Percentiles rank a stretch among this genome's conserved stretches.
phyloP scores from a whole-genome alignment of 208 protist genomes.

The Leishmania aethiopica region DNA sequence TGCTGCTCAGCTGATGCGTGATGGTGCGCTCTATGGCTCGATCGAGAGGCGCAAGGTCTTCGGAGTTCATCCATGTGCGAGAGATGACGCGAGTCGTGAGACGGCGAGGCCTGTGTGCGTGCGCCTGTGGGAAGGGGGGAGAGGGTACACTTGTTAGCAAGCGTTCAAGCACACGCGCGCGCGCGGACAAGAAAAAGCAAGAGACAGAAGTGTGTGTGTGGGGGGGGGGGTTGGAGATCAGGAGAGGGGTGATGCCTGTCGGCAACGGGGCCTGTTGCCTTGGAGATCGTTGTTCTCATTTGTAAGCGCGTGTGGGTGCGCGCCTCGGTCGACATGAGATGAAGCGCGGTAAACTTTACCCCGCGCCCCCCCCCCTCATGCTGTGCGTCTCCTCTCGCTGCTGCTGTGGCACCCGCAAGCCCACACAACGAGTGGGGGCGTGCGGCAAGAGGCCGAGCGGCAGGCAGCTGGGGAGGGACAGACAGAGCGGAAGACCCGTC shows the following conservation, averaged over 20 bases:
- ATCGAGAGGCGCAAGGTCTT: not conserved
- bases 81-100: not conserved
- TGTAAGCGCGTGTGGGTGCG: not conserved
- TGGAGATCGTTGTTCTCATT: not conserved
- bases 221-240: not conserved
- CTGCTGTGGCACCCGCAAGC: not conserved
- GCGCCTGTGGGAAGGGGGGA: not conserved
- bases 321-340: too few relatives aligned
- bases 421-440: not conserved
- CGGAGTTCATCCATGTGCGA: conserved; percentile 2
- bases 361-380: not conserved
- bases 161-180: not conserved
- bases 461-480: not conserved
- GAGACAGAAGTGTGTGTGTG: not conserved
- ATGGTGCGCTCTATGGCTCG: conserved; percentile 7
- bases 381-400: not conserved
- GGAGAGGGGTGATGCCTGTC: not conserved
- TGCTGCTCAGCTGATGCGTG: not conserved
- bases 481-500: not conserved
- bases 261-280: not conserved
- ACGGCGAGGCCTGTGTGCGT: not conserved
- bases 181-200: not conserved
- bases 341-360: not conserved
- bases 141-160: not conserved
- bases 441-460: not conserved